Percentiles rank a stretch among this genome's conserved stretches.
phyloP scores from a whole-genome alignment of 73 alveolate genomes.

The Vitrella brassicaformis region DNA sequence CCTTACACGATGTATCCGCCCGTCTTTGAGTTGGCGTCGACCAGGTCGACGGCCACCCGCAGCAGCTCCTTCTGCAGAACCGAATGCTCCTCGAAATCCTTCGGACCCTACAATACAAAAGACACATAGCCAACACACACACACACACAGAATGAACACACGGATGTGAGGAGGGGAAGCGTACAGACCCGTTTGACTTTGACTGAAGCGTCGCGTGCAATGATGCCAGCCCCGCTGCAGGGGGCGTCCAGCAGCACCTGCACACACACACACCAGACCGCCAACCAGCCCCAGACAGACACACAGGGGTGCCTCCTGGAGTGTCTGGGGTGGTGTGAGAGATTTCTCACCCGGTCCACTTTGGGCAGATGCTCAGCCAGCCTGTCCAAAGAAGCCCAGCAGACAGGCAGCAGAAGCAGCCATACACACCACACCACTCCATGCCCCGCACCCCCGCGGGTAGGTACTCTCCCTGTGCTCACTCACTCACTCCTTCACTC shows the following conservation, averaged over 20 bases:
- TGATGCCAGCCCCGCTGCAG: slow-evolving; percentile 91
- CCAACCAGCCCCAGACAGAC: too few relatives aligned
- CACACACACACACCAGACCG: too few relatives aligned
- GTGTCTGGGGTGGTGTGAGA: too few relatives aligned
- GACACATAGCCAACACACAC: neutral
- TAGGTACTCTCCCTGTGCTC: too few relatives aligned
- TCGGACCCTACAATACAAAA: slow-evolving; percentile 37
- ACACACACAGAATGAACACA: neutral
- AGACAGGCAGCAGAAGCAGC: too few relatives aligned
- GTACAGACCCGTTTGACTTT: slow-evolving; percentile 65
- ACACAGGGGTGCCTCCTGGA: too few relatives aligned
- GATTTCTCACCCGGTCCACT: neutral
- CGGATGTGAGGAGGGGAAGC: too few relatives aligned
- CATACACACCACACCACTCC: too few relatives aligned
- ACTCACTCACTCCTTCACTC: neutral
- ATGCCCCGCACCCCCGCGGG: too few relatives aligned
- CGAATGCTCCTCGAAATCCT: slow-evolving; percentile 83
- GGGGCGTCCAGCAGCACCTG: slow-evolving; percentile 91
- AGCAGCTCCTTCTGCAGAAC: slow-evolving; percentile 91
- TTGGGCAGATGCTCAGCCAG: neutral
- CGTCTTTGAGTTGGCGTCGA: slow-evolving; percentile 74
- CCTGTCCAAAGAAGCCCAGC: too few relatives aligned
- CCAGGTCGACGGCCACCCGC: slow-evolving; percentile 94
- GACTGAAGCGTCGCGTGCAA: slow-evolving; percentile 91
- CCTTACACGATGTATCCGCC: slow-evolving; percentile 86